phyloP scores from a whole-genome alignment of 768 basidiomycete species.

The Collybia mongolica region DNA sequence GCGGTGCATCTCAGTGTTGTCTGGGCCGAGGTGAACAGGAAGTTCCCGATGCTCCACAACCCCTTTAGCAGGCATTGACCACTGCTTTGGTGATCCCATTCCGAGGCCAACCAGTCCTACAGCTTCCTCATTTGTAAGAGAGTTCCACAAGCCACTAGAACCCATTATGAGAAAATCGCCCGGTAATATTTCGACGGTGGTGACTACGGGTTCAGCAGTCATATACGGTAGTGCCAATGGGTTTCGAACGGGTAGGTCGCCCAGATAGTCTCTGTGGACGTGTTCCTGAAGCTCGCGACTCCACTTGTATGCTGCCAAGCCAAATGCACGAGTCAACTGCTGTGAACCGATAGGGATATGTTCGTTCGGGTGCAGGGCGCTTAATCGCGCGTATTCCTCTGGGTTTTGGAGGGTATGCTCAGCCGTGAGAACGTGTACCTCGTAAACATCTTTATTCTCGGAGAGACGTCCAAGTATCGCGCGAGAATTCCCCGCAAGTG shows the following conservation, averaged over 20 bases:
- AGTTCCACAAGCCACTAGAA: constrained; percentile 53
- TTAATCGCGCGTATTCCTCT: constrained; percentile 24
- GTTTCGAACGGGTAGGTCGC: constrained; percentile 23
- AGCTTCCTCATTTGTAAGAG: constrained; percentile 51
- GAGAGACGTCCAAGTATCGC: constrained; percentile 37
- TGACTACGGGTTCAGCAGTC: constrained; percentile 51
- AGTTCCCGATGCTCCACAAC: constrained; percentile 20
- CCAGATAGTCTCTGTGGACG: constrained; percentile 32
- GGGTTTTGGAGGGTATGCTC: constrained; percentile 36
- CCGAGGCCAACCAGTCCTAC: constrained; percentile 52
- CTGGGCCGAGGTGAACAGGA: constrained; percentile 25
- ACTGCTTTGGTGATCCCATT: constrained; percentile 16
- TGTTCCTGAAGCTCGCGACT: constrained; percentile 31
- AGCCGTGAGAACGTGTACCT: constrained; percentile 35
- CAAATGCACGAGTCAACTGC: constrained; percentile 39
- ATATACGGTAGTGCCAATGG: constrained; percentile 44
- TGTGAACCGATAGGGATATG: constrained; percentile 22
- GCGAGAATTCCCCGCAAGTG: constrained; percentile 39
- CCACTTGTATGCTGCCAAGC: constrained; percentile 45
- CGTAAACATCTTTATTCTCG: constrained; percentile 24
- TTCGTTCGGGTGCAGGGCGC: background rate
- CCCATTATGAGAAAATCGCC: constrained; percentile 55
- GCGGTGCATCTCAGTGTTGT: constrained; percentile 33
- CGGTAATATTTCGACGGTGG: constrained; percentile 36
- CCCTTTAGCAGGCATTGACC: background rate